Conservation (phyloP, 352 stramenopile genomes). For the Globisporangium nodosum region DNA sequence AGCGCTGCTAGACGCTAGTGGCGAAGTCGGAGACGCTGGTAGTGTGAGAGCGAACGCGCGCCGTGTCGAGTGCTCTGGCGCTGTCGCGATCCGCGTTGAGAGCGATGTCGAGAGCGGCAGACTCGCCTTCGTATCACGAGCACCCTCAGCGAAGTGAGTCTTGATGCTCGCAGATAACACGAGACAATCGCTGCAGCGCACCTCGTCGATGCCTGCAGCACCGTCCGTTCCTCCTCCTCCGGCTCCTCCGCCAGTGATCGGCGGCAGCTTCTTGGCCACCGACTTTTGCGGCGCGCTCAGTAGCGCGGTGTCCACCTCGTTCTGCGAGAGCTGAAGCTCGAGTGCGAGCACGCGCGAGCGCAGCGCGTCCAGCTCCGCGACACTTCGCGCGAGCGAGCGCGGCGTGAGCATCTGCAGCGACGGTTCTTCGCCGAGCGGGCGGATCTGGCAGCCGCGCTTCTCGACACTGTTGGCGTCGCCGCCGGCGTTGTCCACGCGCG, state of each 20-base stretch:
- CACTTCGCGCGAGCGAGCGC: conserved; percentile 44
- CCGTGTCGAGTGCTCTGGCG: conserved; percentile 9
- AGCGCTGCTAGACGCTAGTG: neutral
- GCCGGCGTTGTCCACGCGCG: conserved; percentile 11
- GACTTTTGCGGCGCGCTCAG: conserved; percentile 21
- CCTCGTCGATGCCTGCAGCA: neutral
- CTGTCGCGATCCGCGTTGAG: conserved; percentile 5
- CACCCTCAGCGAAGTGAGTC: too few species aligned
- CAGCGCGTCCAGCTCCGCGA: conserved; percentile 46
- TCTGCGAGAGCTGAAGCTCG: conserved; percentile 45
- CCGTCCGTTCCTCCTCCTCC: too few species aligned
- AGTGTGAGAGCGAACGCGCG: conserved; percentile 10
- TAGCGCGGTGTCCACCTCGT: conserved; percentile 32
- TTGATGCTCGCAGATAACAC: too few species aligned
- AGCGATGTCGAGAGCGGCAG: neutral
- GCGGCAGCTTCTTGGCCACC: conserved; percentile 35
- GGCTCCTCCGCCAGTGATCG: conserved; percentile 15
- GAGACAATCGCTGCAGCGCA: neutral
- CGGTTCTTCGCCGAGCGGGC: conserved; percentile 42
- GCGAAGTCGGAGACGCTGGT: neutral
- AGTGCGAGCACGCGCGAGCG: conserved; percentile 42
- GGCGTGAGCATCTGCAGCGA: conserved; percentile 41
- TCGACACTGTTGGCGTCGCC: conserved; percentile 11
- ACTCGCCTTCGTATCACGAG: neutral
- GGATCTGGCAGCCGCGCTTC: conserved; percentile 27